Conservation (phyloP, 306 rosid species). For the Elaeagnus macrophylla region DNA sequence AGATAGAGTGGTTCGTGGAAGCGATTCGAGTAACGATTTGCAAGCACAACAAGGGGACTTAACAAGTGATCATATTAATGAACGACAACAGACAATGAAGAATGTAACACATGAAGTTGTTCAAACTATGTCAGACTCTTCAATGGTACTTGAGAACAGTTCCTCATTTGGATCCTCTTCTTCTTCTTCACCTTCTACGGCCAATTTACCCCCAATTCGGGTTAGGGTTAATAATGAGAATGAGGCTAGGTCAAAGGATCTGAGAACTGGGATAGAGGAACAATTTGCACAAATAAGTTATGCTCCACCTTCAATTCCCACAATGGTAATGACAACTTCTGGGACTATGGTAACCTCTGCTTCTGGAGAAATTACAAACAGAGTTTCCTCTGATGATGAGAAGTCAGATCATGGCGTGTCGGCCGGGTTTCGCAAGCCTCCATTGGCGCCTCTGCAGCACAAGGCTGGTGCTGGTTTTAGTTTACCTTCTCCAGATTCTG, state of each 20-base stretch:
- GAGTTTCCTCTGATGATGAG: constrained; percentile 62
- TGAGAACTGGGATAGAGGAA: constrained; percentile 49
- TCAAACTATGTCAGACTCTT: constrained; percentile 43
- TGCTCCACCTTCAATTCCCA: constrained; percentile 36
- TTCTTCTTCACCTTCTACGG: constrained; percentile 57
- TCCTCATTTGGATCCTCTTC: constrained; percentile 47
- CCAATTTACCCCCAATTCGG: constrained; percentile 80
- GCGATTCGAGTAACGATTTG: constrained; percentile 58
- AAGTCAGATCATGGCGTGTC: constrained; percentile 47
- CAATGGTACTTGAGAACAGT: constrained; percentile 41
- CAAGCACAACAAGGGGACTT: constrained; percentile 34
- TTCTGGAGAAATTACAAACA: constrained; percentile 32
- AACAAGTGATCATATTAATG: constrained; percentile 23
- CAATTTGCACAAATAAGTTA: constrained; percentile 56
- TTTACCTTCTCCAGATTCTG: constrained; percentile 88
- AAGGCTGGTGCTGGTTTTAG: constrained; percentile 32
- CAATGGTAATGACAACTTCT: constrained; percentile 9
- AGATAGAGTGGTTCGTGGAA: constrained; percentile 32
- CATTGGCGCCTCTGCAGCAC: constrained; percentile 62
- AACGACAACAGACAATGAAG: constrained; percentile 23
- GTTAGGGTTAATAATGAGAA: constrained; percentile 59
- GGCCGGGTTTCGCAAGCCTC: constrained; percentile 56
- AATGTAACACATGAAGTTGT: constrained; percentile 26
- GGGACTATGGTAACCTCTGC: constrained; percentile 16
- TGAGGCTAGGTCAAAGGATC: constrained; percentile 30